These are phyloP conservation scores for Polygonum aviculare DNA, from an alignment of 148 eudicot genomes.

Conservation along the genomic window DNA sequence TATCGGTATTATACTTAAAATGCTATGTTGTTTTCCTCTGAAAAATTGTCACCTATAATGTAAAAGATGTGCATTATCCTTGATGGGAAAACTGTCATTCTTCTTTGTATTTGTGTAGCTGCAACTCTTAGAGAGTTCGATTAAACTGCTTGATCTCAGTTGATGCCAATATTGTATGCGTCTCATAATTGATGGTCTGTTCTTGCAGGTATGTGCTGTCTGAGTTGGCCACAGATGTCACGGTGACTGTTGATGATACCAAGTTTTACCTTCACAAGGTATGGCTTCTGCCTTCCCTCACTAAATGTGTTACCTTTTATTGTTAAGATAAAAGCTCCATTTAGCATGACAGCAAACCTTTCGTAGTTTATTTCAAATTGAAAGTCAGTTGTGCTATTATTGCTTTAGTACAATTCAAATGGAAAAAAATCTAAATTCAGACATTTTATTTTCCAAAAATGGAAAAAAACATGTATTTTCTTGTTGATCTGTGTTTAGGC, in stretches of 20 bases:
- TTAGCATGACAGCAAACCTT: neutral
- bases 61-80: neutral
- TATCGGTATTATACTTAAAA: neutral
- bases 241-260: constrained; percentile 42
- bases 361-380: neutral
- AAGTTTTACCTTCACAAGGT: constrained; percentile 75
- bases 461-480: neutral
- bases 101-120: neutral
- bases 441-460: neutral
- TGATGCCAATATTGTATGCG: neutral
- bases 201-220: constrained; percentile 55
- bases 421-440: neutral
- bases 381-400: neutral
- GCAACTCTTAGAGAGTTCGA: neutral
- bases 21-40: neutral
- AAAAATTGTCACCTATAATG: neutral
- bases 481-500: neutral
- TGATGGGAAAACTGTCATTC: neutral
- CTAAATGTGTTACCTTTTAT: neutral
- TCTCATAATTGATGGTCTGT: neutral
- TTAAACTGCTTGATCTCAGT: neutral
- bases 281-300: neutral
- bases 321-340: neutral
- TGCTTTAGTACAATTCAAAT: neutral
- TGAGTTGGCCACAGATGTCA: constrained; percentile 62